Conservation (phyloP, 345 rosid genomes). For the Melastoma malabathricum region DNA sequence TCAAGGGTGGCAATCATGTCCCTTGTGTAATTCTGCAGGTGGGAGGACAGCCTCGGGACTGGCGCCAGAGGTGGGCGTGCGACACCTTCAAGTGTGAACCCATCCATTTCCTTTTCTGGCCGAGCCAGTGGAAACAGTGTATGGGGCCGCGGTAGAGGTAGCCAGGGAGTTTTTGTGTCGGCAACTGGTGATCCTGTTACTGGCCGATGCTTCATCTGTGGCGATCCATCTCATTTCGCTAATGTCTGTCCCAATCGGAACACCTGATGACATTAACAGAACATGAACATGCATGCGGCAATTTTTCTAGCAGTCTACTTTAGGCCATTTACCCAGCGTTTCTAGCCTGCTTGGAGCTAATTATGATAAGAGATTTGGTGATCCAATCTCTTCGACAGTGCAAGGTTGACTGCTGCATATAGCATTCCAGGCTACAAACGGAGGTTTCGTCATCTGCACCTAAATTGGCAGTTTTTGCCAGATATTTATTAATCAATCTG, state of each 20-base stretch:
- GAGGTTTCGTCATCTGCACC: too few species aligned
- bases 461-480: too few species aligned
- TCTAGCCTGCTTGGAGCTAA: too few species aligned
- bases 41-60: conserved; percentile 66
- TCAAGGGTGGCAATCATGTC: not conserved
- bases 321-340: too few species aligned
- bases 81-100: conserved; percentile 14
- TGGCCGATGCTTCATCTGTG: conserved; percentile 72
- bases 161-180: conserved; percentile 47
- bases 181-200: conserved; percentile 80
- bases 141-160: conserved; percentile 37
- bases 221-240: conserved; percentile 94
- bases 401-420: too few species aligned
- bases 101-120: conserved; percentile 1
- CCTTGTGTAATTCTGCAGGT: conserved; percentile 29
- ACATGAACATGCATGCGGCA: not conserved
- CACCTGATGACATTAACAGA: conserved; percentile 11
- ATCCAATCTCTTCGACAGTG: too few species aligned
- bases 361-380: too few species aligned
- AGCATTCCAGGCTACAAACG: too few species aligned
- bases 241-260: conserved; percentile 68
- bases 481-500: too few species aligned
- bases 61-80: conserved; percentile 28
- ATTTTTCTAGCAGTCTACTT: too few species aligned
- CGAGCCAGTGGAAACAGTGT: conserved; percentile 20